Evolutionary conservation across 179 eudicot species (phyloP).

Genomic region (Heliamphora ciliata): DNA sequence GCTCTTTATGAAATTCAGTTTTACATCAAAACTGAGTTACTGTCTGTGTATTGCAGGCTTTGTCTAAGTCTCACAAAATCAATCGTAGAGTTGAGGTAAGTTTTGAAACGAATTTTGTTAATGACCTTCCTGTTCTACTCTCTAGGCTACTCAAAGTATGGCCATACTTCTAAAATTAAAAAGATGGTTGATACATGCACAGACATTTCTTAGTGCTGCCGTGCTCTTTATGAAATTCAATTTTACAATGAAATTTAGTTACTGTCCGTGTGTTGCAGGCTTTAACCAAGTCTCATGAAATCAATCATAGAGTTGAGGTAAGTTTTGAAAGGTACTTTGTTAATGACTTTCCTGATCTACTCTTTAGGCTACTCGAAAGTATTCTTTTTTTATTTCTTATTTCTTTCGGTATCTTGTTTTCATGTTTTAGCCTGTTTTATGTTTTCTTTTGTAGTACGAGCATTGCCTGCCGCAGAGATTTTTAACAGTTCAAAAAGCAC

Average conservation of each 20-base stretch:
- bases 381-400: not conserved
- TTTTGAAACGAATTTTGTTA: not conserved
- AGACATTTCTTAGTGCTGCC: too few relatives aligned
- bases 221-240: too few relatives aligned
- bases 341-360: too few relatives aligned
- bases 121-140: not conserved
- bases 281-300: too few relatives aligned
- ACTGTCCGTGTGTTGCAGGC: too few relatives aligned
- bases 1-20: not conserved
- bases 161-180: too few relatives aligned
- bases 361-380: too few relatives aligned
- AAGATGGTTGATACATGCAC: too few relatives aligned
- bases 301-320: too few relatives aligned
- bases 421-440: too few relatives aligned
- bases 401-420: not conserved
- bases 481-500: not conserved
- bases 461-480: not conserved
- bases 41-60: constrained; percentile 28
- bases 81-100: constrained; percentile 59
- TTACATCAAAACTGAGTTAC: constrained; percentile 6
- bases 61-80: constrained; percentile 16
- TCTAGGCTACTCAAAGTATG: not conserved
- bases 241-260: too few relatives aligned
- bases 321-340: too few relatives aligned
- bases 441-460: not conserved